Evolutionary conservation across 2,329 filamentous ascomycete species (phyloP).

Genomic region (Fusarium abutilonis): DNA sequence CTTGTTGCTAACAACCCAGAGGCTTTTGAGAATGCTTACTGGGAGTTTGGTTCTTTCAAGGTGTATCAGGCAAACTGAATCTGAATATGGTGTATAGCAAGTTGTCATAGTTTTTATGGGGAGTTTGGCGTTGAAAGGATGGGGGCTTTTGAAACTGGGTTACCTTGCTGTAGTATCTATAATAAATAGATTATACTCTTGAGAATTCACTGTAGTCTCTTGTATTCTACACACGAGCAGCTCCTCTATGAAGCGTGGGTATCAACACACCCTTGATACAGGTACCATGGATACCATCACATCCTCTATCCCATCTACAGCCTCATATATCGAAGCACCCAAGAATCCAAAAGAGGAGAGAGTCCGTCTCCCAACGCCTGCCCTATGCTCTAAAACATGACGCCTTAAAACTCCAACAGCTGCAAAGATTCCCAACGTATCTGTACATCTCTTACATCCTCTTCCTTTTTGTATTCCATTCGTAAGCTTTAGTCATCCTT

Average conservation of each 20-base stretch:
- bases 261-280: constrained; percentile 39
- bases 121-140: constrained; percentile 41
- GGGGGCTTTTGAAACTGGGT: constrained; percentile 1
- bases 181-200: constrained; percentile 12
- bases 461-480: constrained; percentile 6
- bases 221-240: constrained; percentile 29
- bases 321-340: constrained; percentile 14
- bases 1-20: constrained; percentile 66
- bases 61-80: constrained; percentile 58
- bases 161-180: constrained; percentile 3
- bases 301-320: constrained; percentile 19
- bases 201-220: constrained; percentile 21
- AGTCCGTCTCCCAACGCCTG: constrained; percentile 48
- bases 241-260: constrained; percentile 34
- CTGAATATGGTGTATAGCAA: not conserved
- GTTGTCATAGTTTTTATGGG: constrained; percentile 2
- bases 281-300: constrained; percentile 15
- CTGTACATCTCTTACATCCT: constrained; percentile 34
- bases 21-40: constrained; percentile 69
- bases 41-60: constrained; percentile 70
- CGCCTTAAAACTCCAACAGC: constrained; percentile 43
- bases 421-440: constrained; percentile 34
- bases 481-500: constrained; percentile 61
- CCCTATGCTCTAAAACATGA: constrained; percentile 47
- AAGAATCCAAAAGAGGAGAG: constrained; percentile 44